Percentiles rank a stretch among this genome's conserved stretches.
phyloP scores from a whole-genome alignment of 768 basidiomycete genomes.

The Agaricus sinodeliciosus region DNA sequence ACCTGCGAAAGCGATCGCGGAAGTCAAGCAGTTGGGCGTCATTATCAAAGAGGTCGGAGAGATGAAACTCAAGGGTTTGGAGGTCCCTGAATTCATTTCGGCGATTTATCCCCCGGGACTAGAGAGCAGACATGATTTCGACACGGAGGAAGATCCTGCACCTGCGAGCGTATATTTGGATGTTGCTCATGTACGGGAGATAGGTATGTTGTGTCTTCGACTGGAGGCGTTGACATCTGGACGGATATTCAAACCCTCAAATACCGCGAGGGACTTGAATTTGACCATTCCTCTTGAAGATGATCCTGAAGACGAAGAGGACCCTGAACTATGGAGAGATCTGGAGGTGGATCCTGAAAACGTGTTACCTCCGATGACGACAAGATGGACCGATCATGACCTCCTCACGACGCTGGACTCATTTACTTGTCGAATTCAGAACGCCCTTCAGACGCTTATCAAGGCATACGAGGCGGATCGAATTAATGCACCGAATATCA shows the following conservation, averaged over 20 bases:
- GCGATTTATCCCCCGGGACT: slow-evolving; percentile 74
- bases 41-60: slow-evolving; percentile 77
- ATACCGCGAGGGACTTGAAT: slow-evolving; percentile 32
- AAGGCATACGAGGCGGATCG: slow-evolving; percentile 18
- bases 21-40: slow-evolving; percentile 66
- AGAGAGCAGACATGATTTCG: slow-evolving; percentile 59
- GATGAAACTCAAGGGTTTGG: slow-evolving; percentile 89
- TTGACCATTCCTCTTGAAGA: slow-evolving; percentile 25
- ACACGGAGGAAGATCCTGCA: slow-evolving; percentile 28
- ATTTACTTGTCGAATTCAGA: slow-evolving; percentile 69
- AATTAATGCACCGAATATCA: slow-evolving; percentile 25
- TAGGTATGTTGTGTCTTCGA: slow-evolving; percentile 69
- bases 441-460: slow-evolving; percentile 44
- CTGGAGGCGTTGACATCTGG: slow-evolving; percentile 69
- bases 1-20: slow-evolving; percentile 59
- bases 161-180: slow-evolving; percentile 55
- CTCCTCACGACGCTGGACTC: slow-evolving; percentile 73
- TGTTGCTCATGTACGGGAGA: slow-evolving; percentile 65
- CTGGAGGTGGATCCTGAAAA: slow-evolving; percentile 56
- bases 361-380: slow-evolving; percentile 62
- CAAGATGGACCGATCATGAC: slow-evolving; percentile 67
- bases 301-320: slow-evolving; percentile 15
- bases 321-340: slow-evolving; percentile 17
- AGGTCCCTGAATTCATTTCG: slow-evolving; percentile 85
- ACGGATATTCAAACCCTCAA: slow-evolving; percentile 47